Base-by-base conservation (phyloP, 176 grass and related monocot species). In the Cenchrus purpureus region DNA sequence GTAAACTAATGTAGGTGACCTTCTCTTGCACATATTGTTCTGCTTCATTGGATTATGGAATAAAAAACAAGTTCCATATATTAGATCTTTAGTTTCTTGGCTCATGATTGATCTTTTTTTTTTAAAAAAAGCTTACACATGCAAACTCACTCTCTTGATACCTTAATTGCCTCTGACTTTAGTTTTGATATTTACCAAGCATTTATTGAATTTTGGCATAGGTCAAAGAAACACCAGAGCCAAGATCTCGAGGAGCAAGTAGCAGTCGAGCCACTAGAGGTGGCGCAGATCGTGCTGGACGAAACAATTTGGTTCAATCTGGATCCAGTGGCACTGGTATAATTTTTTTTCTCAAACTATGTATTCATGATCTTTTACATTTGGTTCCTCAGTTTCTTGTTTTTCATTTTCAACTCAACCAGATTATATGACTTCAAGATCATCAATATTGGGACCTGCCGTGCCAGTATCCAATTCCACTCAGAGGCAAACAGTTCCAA, bases 381-480 rank as follows among this genome's bases (percentile, higher is more conserved):
- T 66, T 73, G 13, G 42, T 52, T 77, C 66, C 40, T 80, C 53
- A 53, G 6, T 84, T 62, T 80, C 58, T 28, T 64, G 82, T 72
- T 65, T 84, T 83, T 4, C 56, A 43, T 89, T 84, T 50, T 82
- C 52, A 87, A 73, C 79, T 22, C 15, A 42, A 91, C 73, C 79
- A 86, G 91, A 88, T 89, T 87, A 85, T 48, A 67, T 79, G 50
- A 65, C 73, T 73, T 87, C 90, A 46, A 86, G 80, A 51, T 90
- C 79, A 31, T 97, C 93, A 48, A 90, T 93, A 85, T 84, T 91
- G 83, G 95, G 91, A 49, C 88, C 89, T 88, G 78, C 82, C 28
- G 73, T 82, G 20, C 67, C 77, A 87, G 68, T 77, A 86, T 87
- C 62, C 48, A 85, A 86, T 76, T 79, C 81, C 5, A 82, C 65